Percentiles rank a stretch among this genome's conserved stretches.
Evolutionary conservation across 768 basidiomycete genomes (phyloP).

Genomic region (Agaricus sinodeliciosus): DNA sequence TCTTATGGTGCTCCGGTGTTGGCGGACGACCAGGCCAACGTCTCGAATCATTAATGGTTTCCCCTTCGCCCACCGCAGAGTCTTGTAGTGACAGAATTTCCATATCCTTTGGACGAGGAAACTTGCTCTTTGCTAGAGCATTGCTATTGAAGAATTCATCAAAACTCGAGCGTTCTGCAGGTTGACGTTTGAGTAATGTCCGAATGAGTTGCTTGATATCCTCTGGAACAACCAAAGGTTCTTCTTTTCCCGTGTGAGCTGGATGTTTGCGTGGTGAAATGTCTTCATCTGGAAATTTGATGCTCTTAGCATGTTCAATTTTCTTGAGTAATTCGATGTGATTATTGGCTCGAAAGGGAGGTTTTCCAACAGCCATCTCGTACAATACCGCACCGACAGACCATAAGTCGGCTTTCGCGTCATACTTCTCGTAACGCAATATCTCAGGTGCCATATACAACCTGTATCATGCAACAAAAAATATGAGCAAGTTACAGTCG

Average conservation of each 20-base stretch:
- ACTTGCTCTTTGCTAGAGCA: slow-evolving; percentile 73
- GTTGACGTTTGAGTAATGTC: slow-evolving; percentile 74
- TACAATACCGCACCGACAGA: slow-evolving; percentile 95
- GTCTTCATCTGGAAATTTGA: slow-evolving; percentile 94
- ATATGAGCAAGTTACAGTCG: not conserved
- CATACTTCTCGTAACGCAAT: slow-evolving; percentile 93
- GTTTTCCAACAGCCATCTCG: slow-evolving; percentile 90
- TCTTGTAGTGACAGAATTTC: slow-evolving; percentile 17
- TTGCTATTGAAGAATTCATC: slow-evolving; percentile 88
- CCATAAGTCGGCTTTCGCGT: slow-evolving; percentile 97
- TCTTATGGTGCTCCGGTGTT: slow-evolving; percentile 67
- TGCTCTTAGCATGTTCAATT: slow-evolving; percentile 87
- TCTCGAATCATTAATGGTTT: slow-evolving; percentile 23
- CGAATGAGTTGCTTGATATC: slow-evolving; percentile 90
- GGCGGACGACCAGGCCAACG: slow-evolving; percentile 30
- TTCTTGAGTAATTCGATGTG: slow-evolving; percentile 92
- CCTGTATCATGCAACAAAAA: slow-evolving; percentile 28
- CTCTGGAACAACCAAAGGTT: slow-evolving; percentile 50
- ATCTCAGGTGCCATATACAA: slow-evolving; percentile 99
- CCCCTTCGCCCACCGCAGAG: slow-evolving; percentile 10
- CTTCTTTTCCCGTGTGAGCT: slow-evolving; percentile 38
- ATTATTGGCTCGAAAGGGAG: slow-evolving; percentile 93
- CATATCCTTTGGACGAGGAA: slow-evolving; percentile 47
- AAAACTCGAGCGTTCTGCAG: slow-evolving; percentile 79
- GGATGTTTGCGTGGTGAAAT: slow-evolving; percentile 33